Evolutionary conservation across 257 asterid species (phyloP).

Genomic region (Rauvolfia tetraphylla): DNA sequence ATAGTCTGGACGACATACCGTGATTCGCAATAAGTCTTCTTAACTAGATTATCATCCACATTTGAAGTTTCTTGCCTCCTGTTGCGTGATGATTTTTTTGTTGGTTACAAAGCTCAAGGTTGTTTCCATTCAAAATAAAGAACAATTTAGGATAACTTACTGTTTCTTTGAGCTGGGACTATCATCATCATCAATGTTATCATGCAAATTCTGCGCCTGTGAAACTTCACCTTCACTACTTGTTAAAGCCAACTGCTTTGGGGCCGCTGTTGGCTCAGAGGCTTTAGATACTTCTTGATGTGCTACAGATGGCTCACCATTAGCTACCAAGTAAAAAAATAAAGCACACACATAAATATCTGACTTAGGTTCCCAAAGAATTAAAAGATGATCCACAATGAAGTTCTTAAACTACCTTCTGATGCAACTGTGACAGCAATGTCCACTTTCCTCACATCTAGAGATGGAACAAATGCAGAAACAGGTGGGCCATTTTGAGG

Average conservation of each 20-base stretch:
- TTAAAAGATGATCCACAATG: background rate
- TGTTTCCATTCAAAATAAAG: conserved; percentile 19
- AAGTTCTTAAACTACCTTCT: conserved; percentile 38
- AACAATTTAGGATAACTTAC: conserved; percentile 41
- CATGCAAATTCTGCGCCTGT: conserved; percentile 28
- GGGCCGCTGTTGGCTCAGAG: conserved; percentile 28
- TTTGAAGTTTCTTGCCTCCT: conserved; percentile 52
- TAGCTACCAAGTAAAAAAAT: conserved; percentile 27
- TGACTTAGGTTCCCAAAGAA: background rate
- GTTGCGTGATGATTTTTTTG: conserved; percentile 22
- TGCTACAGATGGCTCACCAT: conserved; percentile 33
- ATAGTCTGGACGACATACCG: conserved; percentile 67
- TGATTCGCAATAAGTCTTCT: conserved; percentile 45
- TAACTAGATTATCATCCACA: conserved; percentile 43
- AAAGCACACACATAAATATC: conserved; percentile 1
- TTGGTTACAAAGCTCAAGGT: conserved; percentile 15
- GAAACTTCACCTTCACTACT: conserved; percentile 34
- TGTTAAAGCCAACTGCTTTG: conserved; percentile 26
- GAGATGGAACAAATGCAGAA: conserved; percentile 25
- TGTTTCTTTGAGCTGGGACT: conserved; percentile 54
- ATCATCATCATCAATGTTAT: conserved; percentile 36
- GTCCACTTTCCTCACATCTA: conserved; percentile 37
- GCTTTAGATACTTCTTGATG: conserved; percentile 33
- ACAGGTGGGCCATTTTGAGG: conserved; percentile 50
- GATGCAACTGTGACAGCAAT: conserved; percentile 23